Conservation (phyloP, 2,329 filamentous ascomycete genomes). For the Aspergillus pseudotamarii region DNA sequence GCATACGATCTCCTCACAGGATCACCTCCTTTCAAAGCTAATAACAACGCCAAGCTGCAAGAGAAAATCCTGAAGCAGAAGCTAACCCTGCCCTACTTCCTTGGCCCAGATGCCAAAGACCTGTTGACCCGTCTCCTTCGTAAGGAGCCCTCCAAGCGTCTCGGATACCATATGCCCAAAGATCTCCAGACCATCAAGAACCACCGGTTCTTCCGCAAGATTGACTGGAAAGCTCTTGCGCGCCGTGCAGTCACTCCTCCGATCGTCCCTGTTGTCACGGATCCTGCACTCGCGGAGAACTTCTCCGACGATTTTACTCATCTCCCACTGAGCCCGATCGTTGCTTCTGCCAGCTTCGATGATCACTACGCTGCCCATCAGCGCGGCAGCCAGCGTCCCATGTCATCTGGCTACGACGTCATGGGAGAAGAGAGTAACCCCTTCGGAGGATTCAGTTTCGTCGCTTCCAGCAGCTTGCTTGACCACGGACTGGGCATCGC, state of each 20-base stretch:
- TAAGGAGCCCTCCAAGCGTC: slow-evolving; percentile 88
- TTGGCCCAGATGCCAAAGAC: slow-evolving; percentile 90
- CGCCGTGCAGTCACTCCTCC: slow-evolving; percentile 82
- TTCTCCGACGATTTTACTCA: slow-evolving; percentile 92
- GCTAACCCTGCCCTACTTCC: slow-evolving; percentile 82
- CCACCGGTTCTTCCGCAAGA: slow-evolving; percentile 95
- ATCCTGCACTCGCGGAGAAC: slow-evolving; percentile 95
- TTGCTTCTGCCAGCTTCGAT: slow-evolving; percentile 38
- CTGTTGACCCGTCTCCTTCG: slow-evolving; percentile 84
- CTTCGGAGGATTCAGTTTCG: slow-evolving; percentile 54
- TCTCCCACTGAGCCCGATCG: slow-evolving; percentile 74
- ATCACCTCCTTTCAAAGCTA: slow-evolving; percentile 83
- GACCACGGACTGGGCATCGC: slow-evolving; percentile 41
- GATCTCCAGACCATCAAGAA: slow-evolving; percentile 84
- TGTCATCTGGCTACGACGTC: slow-evolving; percentile 23
- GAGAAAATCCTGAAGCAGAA: slow-evolving; percentile 96
- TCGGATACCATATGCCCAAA: slow-evolving; percentile 86
- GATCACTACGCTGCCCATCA: slow-evolving; percentile 28
- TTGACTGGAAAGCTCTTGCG: slow-evolving; percentile 89
- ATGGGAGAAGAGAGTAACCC: slow-evolving; percentile 39
- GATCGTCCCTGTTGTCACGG: slow-evolving; percentile 90
- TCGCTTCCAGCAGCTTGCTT: slow-evolving; percentile 51
- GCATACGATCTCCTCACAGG: slow-evolving; percentile 93
- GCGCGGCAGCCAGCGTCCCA: slow-evolving; percentile 18
- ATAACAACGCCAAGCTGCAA: slow-evolving; percentile 92